These are phyloP conservation scores for Clavaria fumosa DNA, from an alignment of 768 basidiomycete species.

Conservation along the genomic window DNA sequence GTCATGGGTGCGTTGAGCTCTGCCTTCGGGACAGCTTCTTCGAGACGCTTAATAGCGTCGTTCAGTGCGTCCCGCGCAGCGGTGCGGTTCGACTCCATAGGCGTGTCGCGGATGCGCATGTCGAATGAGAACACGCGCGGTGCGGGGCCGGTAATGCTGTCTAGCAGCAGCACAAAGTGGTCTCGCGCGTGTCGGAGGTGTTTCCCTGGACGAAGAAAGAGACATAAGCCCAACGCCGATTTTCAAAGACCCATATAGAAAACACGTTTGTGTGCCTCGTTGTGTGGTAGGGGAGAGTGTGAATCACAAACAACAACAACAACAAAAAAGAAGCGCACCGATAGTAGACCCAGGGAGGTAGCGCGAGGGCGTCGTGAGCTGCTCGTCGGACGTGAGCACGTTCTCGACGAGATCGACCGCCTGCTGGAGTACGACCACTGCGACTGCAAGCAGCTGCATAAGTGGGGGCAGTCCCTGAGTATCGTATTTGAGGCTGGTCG, in stretches of 20 bases:
- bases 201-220: constrained; percentile 45
- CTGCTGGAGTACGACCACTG: constrained; percentile 51
- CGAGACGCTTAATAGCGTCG: constrained; percentile 40
- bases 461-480: constrained; percentile 1
- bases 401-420: constrained; percentile 60
- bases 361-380: constrained; percentile 52
- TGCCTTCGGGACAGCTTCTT: constrained; percentile 31
- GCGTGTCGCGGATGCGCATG: constrained; percentile 58
- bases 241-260: no score
- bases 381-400: constrained; percentile 48
- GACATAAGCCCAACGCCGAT: no score
- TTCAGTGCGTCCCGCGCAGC: constrained; percentile 43
- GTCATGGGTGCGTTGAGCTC: constrained; percentile 45
- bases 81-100: constrained; percentile 58
- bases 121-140: constrained; percentile 60
- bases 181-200: constrained; percentile 77
- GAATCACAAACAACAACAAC: no score
- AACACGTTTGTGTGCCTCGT: no score
- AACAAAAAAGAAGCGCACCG: constrained; percentile 35
- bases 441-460: constrained; percentile 47
- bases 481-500: constrained; percentile 1
- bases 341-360: constrained; percentile 81
- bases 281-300: no score
- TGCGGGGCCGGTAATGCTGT: constrained; percentile 30
- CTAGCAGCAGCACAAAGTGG: constrained; percentile 57